Base-by-base conservation (phyloP, 192 early-diverging fungal genomes). In the Pecoramyces ruminantium region DNA sequence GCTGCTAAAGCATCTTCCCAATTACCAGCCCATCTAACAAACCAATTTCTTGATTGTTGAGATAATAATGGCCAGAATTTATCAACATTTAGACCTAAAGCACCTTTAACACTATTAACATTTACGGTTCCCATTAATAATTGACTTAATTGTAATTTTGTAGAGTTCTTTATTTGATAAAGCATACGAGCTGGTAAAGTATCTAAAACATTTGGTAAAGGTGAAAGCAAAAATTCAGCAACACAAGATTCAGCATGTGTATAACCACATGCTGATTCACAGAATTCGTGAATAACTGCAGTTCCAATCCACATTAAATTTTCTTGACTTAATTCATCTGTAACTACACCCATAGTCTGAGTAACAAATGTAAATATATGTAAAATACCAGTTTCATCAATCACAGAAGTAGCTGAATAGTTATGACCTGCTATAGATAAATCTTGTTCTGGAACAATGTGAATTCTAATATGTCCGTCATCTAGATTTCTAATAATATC, bases 221-320 rank as follows among this genome's bases (percentile, higher is more conserved):
- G 51, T 18, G 25, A 67, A n/a, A 85, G 28, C n/a, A 85, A 30
- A 28, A 82, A 34, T 58, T 85, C 85, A 42, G 83, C 16, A 27
- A 81, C 67, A 77, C 85, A 85, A 28, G 85, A 83, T 25, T 78
- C 79, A 13, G 85, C 29, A 77, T 85, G 85, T 14, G 79, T 29
- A 78, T 81, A 29, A 38, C 84, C 85, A 21, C 28, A 30, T 17
- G 39, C 30, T n/a, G 51, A 21, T 80, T 85, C 85, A 11, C 77
- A 77, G 25, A 58, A 30, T 79, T 85, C 85, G 80, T 85, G 85
- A 38, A 85, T 29, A 8, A 85, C 12, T 3, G 81, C 42, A 0
- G 17, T 67, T 67, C 51, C 51, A 27, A 67, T 21, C 51, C 51
- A 67, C 4, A 67, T 25, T 67, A 67, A 27, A n/a, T 67, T 67